A percentile compares a stretch with the other conserved stretches of the same genome.
Evolutionary conservation across 1,284 basidiomycete genomes (phyloP).

Genomic region (Apiotrichum porosum): DNA sequence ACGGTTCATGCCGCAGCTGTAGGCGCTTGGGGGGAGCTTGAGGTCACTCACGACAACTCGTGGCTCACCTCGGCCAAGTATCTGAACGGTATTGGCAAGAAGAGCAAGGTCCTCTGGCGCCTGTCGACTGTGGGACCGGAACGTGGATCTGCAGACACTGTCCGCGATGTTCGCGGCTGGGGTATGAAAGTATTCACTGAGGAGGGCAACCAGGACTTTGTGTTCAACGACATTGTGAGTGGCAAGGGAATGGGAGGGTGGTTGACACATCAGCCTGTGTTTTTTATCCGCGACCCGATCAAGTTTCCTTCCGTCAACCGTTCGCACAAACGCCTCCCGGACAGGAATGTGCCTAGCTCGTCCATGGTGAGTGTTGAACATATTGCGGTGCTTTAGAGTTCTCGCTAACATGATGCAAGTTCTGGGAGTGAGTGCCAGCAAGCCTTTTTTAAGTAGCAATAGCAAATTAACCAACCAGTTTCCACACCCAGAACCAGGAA

Average conservation of each 20-base stretch:
- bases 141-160: constrained; percentile 60
- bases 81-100: constrained; percentile 60
- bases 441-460: background rate
- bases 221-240: constrained; percentile 35
- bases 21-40: constrained; percentile 75
- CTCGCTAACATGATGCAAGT: constrained; percentile 37
- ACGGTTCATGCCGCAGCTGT: constrained; percentile 68
- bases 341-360: constrained; percentile 54
- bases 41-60: constrained; percentile 57
- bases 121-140: constrained; percentile 78
- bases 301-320: constrained; percentile 80
- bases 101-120: constrained; percentile 69
- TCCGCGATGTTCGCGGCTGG: constrained; percentile 83
- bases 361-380: background rate
- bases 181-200: constrained; percentile 83
- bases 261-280: constrained; percentile 55
- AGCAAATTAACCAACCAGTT: constrained; percentile 43
- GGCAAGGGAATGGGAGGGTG: too few relatives aligned
- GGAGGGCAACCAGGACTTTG: constrained; percentile 80
- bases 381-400: constrained; percentile 17
- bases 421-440: constrained; percentile 64
- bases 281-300: constrained; percentile 77
- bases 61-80: constrained; percentile 39
- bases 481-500: constrained; percentile 52
- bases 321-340: constrained; percentile 60